phyloP scores from a whole-genome alignment of 108 stramenopile species.

The Fistulifera solaris region DNA sequence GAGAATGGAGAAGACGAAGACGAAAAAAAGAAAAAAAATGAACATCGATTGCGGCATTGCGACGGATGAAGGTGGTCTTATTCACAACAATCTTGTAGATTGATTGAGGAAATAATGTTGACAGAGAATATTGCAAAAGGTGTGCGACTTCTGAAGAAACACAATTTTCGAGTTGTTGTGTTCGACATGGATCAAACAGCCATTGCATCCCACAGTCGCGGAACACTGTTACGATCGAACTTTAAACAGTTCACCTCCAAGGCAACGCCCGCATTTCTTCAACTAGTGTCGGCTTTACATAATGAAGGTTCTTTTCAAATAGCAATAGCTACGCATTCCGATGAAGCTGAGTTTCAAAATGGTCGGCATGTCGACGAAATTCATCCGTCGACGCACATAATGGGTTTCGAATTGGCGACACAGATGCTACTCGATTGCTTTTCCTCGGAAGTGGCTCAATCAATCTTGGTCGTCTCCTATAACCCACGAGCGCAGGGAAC shows the following conservation, averaged over 20 bases:
- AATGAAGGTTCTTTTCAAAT: slow-evolving; percentile 8
- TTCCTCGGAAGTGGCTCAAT: not conserved
- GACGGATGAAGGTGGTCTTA: too few relatives aligned
- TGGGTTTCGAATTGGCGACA: slow-evolving; percentile 16
- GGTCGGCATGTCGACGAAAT: not conserved
- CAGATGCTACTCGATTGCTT: slow-evolving; percentile 8
- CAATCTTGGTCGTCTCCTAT: slow-evolving; percentile 20
- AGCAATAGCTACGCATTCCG: slow-evolving; percentile 25
- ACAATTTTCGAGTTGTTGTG: slow-evolving; percentile 13
- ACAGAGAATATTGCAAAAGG: too few relatives aligned
- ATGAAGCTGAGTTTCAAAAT: slow-evolving; percentile 20
- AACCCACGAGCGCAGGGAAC: slow-evolving; percentile 14
- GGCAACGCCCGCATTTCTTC: slow-evolving; percentile 13
- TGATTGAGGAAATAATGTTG: too few relatives aligned
- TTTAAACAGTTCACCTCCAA: slow-evolving; percentile 10
- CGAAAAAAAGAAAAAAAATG: too few relatives aligned
- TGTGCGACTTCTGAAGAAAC: not conserved
- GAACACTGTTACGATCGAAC: slow-evolving; percentile 7
- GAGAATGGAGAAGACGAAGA: too few relatives aligned
- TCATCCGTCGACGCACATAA: slow-evolving; percentile 17
- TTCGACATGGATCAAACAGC: slow-evolving; percentile 31
- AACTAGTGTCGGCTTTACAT: slow-evolving; percentile 13
- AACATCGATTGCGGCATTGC: too few relatives aligned
- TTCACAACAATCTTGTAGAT: too few relatives aligned
- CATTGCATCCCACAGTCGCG: slow-evolving; percentile 18